Evolutionary conservation across 148 eudicot genomes (phyloP), one percentile per base, ranked within the genome.

Genomic region (Diospyros kaki): DNA sequence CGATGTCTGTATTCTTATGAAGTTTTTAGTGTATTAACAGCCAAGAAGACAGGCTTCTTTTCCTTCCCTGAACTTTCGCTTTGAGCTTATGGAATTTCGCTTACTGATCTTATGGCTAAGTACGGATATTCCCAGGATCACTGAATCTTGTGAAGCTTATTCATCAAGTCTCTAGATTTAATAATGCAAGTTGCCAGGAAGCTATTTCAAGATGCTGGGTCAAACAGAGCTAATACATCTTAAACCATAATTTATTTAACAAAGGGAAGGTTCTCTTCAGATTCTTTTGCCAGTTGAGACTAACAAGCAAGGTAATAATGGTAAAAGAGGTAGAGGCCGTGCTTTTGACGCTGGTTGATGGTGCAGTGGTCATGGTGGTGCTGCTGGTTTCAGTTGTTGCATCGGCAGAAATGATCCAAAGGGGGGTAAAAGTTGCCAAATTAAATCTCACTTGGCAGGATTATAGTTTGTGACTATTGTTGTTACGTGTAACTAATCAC

Each of bases 21-120:
- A 13, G 59, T 69, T 48, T 67, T 52, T 45, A 69, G 72, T 69
- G 59, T 12, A 69, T 10, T 52, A 68, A 58, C 51, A 38, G 71
- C 17, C 12, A 46, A 48, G 48, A 40, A 46, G 54, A 9, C 9
- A 4, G 52, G 52, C 8, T 48, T 48, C 8, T 48, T 67, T 18
- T n/a, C 18, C 54, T 66, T 18, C 9, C 40, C n/a, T n/a, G 15
- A 9, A 44, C n/a, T 45, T 43, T 64, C 10, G 45, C 14, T 14
- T 8, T 11, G 28, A 28, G 28, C 28, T 28, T 48, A 48, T 48
- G 52, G 4, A 48, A 4, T 48, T 48, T 48, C 8, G 8, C 8
- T 48, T 48, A 48, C 9, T 53, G 12, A 9, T 9, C 12, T 2
- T 53, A 53, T 53, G 3, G 9, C 9, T 53, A 53, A 9, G 12